Percentiles rank a stretch among this genome's conserved stretches.
These are phyloP conservation scores for Pichia heedii DNA, from an alignment of 805 yeast genomes.

Conservation along the genomic window DNA sequence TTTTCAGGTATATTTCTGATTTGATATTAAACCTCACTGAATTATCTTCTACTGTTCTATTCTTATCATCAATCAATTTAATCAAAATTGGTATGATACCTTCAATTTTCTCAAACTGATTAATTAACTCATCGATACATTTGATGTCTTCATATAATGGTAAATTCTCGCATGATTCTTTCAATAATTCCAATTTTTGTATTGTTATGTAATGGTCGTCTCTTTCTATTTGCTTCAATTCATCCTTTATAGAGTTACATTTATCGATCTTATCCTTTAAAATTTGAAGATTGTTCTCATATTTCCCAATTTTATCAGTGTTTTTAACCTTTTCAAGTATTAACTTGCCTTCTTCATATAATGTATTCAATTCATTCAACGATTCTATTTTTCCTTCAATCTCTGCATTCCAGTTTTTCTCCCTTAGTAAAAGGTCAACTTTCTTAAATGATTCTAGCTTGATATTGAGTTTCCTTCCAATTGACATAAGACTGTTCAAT, in stretches of 20 bases:
- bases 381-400: conserved; percentile 15
- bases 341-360: conserved; percentile 20
- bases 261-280: not conserved
- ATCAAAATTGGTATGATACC: not conserved
- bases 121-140: not conserved
- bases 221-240: not conserved
- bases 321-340: not conserved
- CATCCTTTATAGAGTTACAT: conserved; percentile 5
- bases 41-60: not conserved
- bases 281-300: conserved; percentile 5
- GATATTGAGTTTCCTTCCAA: conserved; percentile 55
- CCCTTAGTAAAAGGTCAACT: conserved; percentile 25
- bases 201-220: not conserved
- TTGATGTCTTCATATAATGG: conserved; percentile 2
- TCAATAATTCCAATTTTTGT: not conserved
- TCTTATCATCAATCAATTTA: not conserved
- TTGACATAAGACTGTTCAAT: conserved; percentile 41
- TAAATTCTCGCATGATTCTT: not conserved
- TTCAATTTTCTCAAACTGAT: not conserved
- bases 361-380: conserved; percentile 15
- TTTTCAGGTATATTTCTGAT: not conserved
- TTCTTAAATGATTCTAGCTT: conserved; percentile 38
- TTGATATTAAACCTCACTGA: not conserved
- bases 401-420: conserved; percentile 32
- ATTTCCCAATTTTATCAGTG: conserved; percentile 5